Base-by-base conservation (phyloP, 1,284 basidiomycete genomes). In the Mycocalia duriaeana region DNA sequence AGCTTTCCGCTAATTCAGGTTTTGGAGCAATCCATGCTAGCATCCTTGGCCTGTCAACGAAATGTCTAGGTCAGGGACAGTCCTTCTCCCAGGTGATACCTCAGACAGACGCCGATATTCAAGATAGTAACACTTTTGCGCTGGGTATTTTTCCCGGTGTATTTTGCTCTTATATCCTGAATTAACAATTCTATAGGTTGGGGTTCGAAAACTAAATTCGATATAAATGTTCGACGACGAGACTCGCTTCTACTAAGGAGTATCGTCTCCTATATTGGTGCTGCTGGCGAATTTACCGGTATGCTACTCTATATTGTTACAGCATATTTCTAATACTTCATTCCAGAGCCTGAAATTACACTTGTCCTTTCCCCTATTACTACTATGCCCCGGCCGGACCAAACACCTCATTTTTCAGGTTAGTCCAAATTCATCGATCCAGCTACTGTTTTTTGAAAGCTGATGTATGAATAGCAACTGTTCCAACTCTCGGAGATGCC, bases 11-110 rank as follows among this genome's bases (percentile, higher is more conserved):
- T 46, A 77, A 82, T 62, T 79, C 84, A 2, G 84, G 87, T 4
- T 93, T 91, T 59, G 91, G 92, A 3, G 79, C 82, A 0, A 78
- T 95, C 50, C 94, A 98, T 61, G 73, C 81, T 3, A 85, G 91
- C 0, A 80, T 95, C 16, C 72, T 95, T 11, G 75, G 77, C 7
- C 70, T 96, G 1, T 85, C 91, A 0, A 84, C 92, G 18, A 76
- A 79, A 53, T 86, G 81, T 57, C 76, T 96, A n/a, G 80, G 82
- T 16, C 71, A 70, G 35, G 73, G 77, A 8, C 72, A 72, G 42
- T 88, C 83, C 77, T 73, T 75, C 20, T 70, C 78, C 22, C 68
- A 67, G 23, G 70, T 93, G 1, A 65, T 75, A 26, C 89, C 91
- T 0, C 74, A 81, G 48, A 86, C 81, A 5, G 90, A 94, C 41